Conservation (phyloP, 345 rosid species). For the Brassica nigra region DNA sequence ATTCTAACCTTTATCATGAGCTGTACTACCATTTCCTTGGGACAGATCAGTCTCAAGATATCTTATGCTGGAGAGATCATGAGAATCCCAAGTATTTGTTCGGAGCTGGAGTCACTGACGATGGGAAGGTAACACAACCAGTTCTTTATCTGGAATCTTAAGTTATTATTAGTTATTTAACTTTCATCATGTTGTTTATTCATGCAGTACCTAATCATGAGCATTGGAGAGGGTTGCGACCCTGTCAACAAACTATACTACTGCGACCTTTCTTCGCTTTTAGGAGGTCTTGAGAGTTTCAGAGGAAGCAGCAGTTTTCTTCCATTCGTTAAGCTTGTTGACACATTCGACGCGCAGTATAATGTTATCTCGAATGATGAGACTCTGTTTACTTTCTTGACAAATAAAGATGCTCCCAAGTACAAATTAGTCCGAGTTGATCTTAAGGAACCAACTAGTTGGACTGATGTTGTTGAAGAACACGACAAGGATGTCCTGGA, state of each 20-base stretch:
- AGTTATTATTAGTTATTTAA: not conserved
- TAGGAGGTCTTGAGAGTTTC: conserved; percentile 68
- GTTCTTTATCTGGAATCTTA: conserved; percentile 16
- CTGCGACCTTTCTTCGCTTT: conserved; percentile 67
- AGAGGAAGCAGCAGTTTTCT: conserved; percentile 56
- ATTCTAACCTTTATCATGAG: conserved; percentile 76
- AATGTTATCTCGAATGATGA: conserved; percentile 74
- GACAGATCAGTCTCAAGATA: conserved; percentile 77
- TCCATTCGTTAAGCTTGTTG: conserved; percentile 77
- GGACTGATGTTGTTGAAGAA: conserved; percentile 79
- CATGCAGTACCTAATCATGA: conserved; percentile 72
- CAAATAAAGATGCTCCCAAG: conserved; percentile 82
- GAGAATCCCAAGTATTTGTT: conserved; percentile 74
- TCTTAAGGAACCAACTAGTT: conserved; percentile 66
- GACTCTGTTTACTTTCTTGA: conserved; percentile 67
- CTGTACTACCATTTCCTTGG: conserved; percentile 83
- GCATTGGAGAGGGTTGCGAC: conserved; percentile 62
- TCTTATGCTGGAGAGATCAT: conserved; percentile 84
- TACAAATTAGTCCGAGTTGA: conserved; percentile 85
- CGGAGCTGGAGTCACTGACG: conserved; percentile 64
- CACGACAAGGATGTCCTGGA: conserved; percentile 77
- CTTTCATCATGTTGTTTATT: conserved; percentile 18
- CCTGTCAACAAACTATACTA: conserved; percentile 86
- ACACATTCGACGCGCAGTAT: conserved; percentile 68
- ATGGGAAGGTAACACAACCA: conserved; percentile 65